Percentiles rank a stretch among this genome's conserved stretches.
phyloP scores from a whole-genome alignment of 257 asterid genomes.

The Scutellaria minor region DNA sequence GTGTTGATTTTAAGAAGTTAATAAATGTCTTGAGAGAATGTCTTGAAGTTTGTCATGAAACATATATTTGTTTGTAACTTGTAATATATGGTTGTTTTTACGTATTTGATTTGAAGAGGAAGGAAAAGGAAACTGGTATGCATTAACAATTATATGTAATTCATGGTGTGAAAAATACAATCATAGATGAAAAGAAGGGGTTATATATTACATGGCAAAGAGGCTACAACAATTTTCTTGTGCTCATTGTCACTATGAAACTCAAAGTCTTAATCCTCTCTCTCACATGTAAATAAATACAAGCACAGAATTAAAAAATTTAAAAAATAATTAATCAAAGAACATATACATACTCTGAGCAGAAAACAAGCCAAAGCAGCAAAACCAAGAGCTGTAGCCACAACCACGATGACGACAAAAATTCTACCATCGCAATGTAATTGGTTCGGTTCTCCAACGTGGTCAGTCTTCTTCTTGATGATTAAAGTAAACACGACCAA shows the following conservation, averaged over 20 bases:
- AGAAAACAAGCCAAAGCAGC: conserved; percentile 38
- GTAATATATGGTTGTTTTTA: too few relatives aligned
- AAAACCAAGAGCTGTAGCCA: conserved; percentile 29
- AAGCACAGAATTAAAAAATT: conserved; percentile 31
- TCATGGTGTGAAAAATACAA: too few relatives aligned
- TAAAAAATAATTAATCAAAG: conserved; percentile 36
- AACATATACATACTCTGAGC: conserved; percentile 58
- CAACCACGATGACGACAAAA: conserved; percentile 32
- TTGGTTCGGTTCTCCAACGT: conserved; percentile 27
- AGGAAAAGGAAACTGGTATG: too few relatives aligned
- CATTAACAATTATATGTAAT: too few relatives aligned
- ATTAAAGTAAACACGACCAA: conserved; percentile 43
- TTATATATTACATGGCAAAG: conserved; percentile 30
- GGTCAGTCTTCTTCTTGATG: conserved; percentile 38
- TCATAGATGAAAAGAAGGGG: too few relatives aligned
- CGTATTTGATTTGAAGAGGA: too few relatives aligned
- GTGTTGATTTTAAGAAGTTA: too few relatives aligned
- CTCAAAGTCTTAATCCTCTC: conserved; percentile 33
- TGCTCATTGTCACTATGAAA: conserved; percentile 41
- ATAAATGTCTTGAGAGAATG: too few relatives aligned
- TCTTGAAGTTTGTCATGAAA: too few relatives aligned
- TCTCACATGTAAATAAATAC: conserved; percentile 39
- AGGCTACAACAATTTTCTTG: conserved; percentile 6
- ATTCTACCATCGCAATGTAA: conserved; percentile 37
- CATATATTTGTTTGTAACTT: too few relatives aligned